Conservation (phyloP, 805 yeast species). For the Yamadazyma scolyti region DNA sequence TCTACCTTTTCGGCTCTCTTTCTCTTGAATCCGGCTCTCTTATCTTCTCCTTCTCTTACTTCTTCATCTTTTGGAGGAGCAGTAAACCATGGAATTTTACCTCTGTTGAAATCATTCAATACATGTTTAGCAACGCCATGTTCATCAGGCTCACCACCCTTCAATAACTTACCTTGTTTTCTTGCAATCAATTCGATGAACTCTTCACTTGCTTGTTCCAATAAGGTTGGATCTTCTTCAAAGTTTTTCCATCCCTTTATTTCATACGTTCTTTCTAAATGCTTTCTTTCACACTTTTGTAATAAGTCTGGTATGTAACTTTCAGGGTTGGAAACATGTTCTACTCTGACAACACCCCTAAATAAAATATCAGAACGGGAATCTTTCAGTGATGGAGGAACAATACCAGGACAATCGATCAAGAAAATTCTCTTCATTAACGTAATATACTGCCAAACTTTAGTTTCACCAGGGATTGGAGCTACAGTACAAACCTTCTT, state of each 20-base stretch:
- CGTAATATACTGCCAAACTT: conserved; percentile 98
- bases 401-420: conserved; percentile 98
- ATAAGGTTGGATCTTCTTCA: conserved; percentile 45
- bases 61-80: conserved; percentile 81
- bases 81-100: conserved; percentile 97
- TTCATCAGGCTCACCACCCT: conserved; percentile 98
- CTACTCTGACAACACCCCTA: conserved; percentile 98
- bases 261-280: conserved; percentile 93
- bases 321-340: conserved; percentile 92
- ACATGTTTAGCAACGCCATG: conserved; percentile 86
- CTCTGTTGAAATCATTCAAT: conserved; percentile 92
- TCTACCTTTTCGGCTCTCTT: conserved; percentile 48
- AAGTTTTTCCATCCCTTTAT: conserved; percentile 76
- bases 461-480: conserved; percentile 98
- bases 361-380: conserved; percentile 87
- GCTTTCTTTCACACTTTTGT: conserved; percentile 80
- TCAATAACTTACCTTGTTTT: conserved; percentile 86
- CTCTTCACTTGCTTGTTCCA: conserved; percentile 48
- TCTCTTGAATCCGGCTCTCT: conserved; percentile 50
- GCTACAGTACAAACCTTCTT: conserved; percentile 97
- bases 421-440: conserved; percentile 92
- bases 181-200: conserved; percentile 89
- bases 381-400: conserved; percentile 90
- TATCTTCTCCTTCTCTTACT: conserved; percentile 54
- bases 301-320: conserved; percentile 88